Conservation (phyloP, 208 protist species). For the Acanthamoeba culbertsoni region DNA sequence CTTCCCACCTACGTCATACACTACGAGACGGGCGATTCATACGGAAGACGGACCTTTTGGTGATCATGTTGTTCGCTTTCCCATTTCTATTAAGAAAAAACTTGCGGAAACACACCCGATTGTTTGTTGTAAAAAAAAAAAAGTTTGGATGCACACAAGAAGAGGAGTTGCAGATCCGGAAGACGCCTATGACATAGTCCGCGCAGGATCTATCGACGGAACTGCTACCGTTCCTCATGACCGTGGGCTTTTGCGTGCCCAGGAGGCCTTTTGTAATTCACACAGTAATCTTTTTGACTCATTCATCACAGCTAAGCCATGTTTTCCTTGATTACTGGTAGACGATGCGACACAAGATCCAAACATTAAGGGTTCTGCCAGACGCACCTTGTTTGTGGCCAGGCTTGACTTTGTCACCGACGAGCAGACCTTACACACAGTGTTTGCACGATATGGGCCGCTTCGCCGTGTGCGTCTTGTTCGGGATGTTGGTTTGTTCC, state of each 20-base stretch:
- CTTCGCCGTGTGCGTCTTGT: constrained; percentile 41
- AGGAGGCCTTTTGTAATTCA: constrained; percentile 58
- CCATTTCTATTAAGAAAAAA: too few species aligned
- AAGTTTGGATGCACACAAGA: neutral
- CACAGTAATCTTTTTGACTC: neutral
- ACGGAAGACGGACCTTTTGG: too few species aligned
- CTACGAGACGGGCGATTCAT: too few species aligned
- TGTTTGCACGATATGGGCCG: constrained; percentile 48
- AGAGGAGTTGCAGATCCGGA: neutral
- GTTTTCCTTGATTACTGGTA: neutral
- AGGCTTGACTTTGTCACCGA: constrained; percentile 26
- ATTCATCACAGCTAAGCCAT: neutral
- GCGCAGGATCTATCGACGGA: constrained; percentile 68
- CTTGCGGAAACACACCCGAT: neutral
- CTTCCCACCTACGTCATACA: constrained; percentile 43
- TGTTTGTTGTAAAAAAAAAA: too few species aligned
- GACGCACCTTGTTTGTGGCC: constrained; percentile 62
- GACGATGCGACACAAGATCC: constrained; percentile 54
- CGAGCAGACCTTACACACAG: constrained; percentile 42
- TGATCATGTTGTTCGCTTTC: too few species aligned
- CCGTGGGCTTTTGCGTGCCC: constrained; percentile 59
- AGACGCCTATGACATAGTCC: constrained; percentile 57
- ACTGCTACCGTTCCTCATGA: constrained; percentile 69
- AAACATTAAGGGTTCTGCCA: constrained; percentile 15
- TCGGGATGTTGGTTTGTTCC: constrained; percentile 58